Conservation (phyloP, 495 filamentous ascomycete species). For the Penicillium lagena region DNA sequence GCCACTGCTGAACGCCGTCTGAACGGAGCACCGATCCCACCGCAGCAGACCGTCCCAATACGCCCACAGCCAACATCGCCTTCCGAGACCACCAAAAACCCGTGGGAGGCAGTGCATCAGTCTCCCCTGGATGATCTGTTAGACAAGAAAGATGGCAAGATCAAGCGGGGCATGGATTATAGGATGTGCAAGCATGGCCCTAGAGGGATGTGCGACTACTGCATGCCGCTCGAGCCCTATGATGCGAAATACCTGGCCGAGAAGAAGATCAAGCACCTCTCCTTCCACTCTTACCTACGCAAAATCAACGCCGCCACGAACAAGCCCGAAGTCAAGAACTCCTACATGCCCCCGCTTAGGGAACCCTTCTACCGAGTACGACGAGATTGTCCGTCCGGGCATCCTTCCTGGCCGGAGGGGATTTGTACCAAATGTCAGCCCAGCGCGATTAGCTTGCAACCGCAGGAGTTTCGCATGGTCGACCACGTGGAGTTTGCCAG, state of each 20-base stretch:
- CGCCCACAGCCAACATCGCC: constrained; percentile 52
- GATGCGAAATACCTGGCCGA: constrained; percentile 78
- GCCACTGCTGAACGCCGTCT: constrained; percentile 48
- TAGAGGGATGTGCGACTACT: constrained; percentile 99
- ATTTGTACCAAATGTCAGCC: constrained; percentile 99
- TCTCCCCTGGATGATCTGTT: constrained; percentile 77
- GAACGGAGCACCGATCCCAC: constrained; percentile 71
- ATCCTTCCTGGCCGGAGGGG: constrained; percentile 91
- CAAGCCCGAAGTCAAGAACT: constrained; percentile 82
- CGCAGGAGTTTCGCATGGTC: constrained; percentile 93
- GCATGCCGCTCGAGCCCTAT: constrained; percentile 96
- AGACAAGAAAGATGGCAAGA: constrained; percentile 91
- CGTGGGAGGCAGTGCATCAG: constrained; percentile 88
- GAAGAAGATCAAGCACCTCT: constrained; percentile 97
- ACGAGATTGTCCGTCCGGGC: constrained; percentile 84
- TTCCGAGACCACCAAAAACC: constrained; percentile 65
- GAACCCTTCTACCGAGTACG: constrained; percentile 92
- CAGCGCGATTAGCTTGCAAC: constrained; percentile 91
- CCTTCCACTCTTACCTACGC: constrained; percentile 88
- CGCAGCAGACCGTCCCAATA: constrained; percentile 59
- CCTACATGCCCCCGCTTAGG: constrained; percentile 91
- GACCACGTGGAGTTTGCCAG: constrained; percentile 96
- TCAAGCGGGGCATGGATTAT: constrained; percentile 62
- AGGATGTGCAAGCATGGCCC: constrained; percentile 94
- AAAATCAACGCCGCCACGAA: constrained; percentile 96